Percentiles rank a stretch among this genome's conserved stretches.
Conservation (phyloP, 306 rosid genomes). For the Cicer judaicum region DNA sequence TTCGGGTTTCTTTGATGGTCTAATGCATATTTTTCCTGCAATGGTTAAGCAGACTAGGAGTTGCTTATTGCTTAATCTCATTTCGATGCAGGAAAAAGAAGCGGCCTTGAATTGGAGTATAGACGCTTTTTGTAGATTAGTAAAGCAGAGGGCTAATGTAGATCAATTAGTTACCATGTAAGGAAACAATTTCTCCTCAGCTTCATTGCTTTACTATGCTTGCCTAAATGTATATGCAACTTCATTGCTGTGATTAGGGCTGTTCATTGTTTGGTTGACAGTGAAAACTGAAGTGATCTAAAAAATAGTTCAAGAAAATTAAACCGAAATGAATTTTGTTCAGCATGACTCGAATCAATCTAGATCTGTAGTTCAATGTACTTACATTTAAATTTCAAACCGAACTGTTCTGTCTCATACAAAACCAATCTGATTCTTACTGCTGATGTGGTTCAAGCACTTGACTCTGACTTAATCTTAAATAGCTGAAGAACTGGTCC, state of each 20-base stretch:
- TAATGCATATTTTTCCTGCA: constrained; percentile 23
- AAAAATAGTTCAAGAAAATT: neutral
- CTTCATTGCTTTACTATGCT: constrained; percentile 41
- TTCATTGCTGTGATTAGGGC: constrained; percentile 26
- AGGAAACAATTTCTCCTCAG: constrained; percentile 44
- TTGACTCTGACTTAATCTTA: neutral
- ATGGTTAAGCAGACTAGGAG: constrained; percentile 11
- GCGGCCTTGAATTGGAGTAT: constrained; percentile 91
- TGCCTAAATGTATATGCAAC: constrained; percentile 41
- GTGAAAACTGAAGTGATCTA: neutral
- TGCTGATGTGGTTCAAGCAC: neutral
- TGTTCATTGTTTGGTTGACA: neutral
- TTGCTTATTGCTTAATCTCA: constrained; percentile 46
- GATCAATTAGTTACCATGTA: constrained; percentile 96
- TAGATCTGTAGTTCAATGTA: neutral
- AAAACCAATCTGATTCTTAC: neutral
- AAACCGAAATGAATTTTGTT: neutral
- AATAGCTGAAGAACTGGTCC: neutral
- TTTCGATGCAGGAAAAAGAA: constrained; percentile 92
- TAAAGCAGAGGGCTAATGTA: constrained; percentile 84
- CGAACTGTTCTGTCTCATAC: neutral
- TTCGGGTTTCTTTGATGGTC: constrained; percentile 30
- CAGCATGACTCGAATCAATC: neutral
- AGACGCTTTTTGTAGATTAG: constrained; percentile 98
- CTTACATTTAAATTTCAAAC: neutral